Evolutionary conservation across 441 rosid species (phyloP), one percentile per base, ranked within the genome.

Genomic region (Erodium texanum): DNA sequence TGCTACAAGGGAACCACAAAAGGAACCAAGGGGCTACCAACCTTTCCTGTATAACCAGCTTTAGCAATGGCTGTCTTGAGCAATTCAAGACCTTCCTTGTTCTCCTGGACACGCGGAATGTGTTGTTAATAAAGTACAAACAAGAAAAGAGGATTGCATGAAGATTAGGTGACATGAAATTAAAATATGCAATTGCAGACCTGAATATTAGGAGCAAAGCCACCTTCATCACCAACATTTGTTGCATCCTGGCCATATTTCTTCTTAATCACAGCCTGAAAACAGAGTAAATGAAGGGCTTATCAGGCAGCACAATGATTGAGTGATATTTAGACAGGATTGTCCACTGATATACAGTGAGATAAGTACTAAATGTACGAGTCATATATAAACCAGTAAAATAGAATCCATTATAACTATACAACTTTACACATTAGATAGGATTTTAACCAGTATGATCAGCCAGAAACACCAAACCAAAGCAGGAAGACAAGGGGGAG

Each of bases 1-100:
- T 43, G 4, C n/a, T 43, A 4, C n/a, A 27, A 62, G 48, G 24
- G n/a, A 34, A 62, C 52, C 24, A 48, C 1, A 38, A 34, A 18
- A 16, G 52, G 64, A 10, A 10, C 71, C 12, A 11, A 6, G 23
- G 48, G 14, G 41, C 3, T 23, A 5, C 5, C 16, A 19, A 92
- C 99, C 77, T 89, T 86, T 71, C 81, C 94, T 14, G 93, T 85
- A 83, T 89, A 94, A 22, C 98, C 97, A 71, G 99, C 98, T 86
- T 89, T 89, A 41, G 81, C 96, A 64, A 93, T 93, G 70, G 99
- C 99, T 54, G 85, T 85, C 79, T 94, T 91, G 56, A 94, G 89
- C 84, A 94, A 80, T 76, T 94, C 99, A 36, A 36, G 43, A n/a
- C n/a, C n/a, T n/a, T n/a, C n/a, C n/a, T n/a, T n/a, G n/a, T 32